Conservation (phyloP, 192 early-diverging fungal species). For the Phycomyces blakesleeanus region DNA sequence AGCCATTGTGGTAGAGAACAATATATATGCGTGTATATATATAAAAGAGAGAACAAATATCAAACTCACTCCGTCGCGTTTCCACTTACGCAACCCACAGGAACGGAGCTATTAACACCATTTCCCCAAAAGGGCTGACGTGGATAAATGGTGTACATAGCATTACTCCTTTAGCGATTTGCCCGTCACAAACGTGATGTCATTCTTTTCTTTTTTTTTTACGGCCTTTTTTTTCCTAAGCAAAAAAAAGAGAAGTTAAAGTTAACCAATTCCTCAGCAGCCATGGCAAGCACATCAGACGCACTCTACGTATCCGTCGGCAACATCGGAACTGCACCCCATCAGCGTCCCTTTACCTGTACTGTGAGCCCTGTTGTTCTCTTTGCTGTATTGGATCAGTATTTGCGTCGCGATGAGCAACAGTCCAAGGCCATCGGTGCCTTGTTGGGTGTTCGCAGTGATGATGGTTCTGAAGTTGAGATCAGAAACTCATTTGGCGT, state of each 20-base stretch:
- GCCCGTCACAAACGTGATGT: too few species aligned
- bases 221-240: neutral
- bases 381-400: slow-evolving; percentile 92
- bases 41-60: too few species aligned
- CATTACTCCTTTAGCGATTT: too few species aligned
- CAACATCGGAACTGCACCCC: slow-evolving; percentile 30
- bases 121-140: too few species aligned
- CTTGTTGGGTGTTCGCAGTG: slow-evolving; percentile 82
- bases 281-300: slow-evolving; percentile 25
- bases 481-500: slow-evolving; percentile 86
- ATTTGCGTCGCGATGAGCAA: slow-evolving; percentile 76
- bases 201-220: slow-evolving; percentile 1
- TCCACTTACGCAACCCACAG: too few species aligned
- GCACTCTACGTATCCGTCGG: slow-evolving; percentile 19
- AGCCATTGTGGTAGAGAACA: slow-evolving; percentile 46
- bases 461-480: slow-evolving; percentile 85
- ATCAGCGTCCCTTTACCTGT: slow-evolving; percentile 52
- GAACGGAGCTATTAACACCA: too few species aligned
- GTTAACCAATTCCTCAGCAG: neutral
- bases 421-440: slow-evolving; percentile 87
- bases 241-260: neutral
- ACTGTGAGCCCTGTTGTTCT: slow-evolving; percentile 79
- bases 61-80: too few species aligned
- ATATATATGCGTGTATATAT: too few species aligned
- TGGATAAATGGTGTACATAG: too few species aligned